Percentiles rank a stretch among this genome's conserved stretches.
phyloP scores from a whole-genome alignment of 768 basidiomycete species.

The Panaeolus papilionaceus region DNA sequence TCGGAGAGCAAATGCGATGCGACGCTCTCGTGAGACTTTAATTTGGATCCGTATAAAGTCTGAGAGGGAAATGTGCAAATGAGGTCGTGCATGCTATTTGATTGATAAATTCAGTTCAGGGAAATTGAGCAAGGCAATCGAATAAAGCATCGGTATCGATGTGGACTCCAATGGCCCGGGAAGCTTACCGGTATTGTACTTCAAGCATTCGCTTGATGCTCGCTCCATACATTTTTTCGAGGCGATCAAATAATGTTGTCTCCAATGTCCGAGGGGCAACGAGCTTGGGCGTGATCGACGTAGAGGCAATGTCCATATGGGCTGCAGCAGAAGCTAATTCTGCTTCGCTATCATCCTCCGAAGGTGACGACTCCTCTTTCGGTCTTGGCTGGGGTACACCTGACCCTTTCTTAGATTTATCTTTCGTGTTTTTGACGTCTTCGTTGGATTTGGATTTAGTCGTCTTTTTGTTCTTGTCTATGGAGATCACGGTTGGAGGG shows the following conservation, averaged over 20 bases:
- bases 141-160: neutral
- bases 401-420: slow-evolving; percentile 7
- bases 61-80: slow-evolving; percentile 89
- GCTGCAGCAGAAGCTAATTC: slow-evolving; percentile 21
- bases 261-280: slow-evolving; percentile 77
- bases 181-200: slow-evolving; percentile 82
- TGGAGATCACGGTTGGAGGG: slow-evolving; percentile 88
- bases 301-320: slow-evolving; percentile 23
- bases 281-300: slow-evolving; percentile 37
- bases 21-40: slow-evolving; percentile 76
- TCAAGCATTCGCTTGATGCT: slow-evolving; percentile 87
- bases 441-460: slow-evolving; percentile 10
- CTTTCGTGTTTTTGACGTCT: slow-evolving; percentile 15
- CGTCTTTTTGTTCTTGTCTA: slow-evolving; percentile 41
- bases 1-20: slow-evolving; percentile 74
- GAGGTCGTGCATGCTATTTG: slow-evolving; percentile 78
- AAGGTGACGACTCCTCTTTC: neutral
- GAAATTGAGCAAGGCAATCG: neutral
- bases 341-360: slow-evolving; percentile 25
- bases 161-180: neutral
- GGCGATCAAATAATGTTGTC: slow-evolving; percentile 89
- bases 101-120: neutral
- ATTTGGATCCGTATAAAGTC: slow-evolving; percentile 75
- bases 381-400: neutral
- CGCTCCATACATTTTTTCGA: slow-evolving; percentile 87